A percentile compares a stretch with the other conserved stretches of the same genome.
Evolutionary conservation across 306 rosid genomes (phyloP).

Genomic region (Malus domestica): DNA sequence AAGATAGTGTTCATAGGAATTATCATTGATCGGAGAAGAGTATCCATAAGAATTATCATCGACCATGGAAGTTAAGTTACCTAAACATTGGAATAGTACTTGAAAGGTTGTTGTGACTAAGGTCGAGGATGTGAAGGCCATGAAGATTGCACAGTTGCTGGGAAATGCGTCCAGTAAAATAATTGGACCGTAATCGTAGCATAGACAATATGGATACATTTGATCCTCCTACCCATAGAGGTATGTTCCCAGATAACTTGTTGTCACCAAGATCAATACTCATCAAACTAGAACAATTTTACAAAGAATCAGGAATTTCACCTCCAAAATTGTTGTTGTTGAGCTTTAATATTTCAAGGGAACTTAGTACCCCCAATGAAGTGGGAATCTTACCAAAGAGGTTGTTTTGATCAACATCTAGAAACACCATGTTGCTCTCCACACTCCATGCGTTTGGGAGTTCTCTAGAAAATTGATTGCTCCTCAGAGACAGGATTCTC

Average conservation of each 20-base stretch:
- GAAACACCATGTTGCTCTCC: accelerated
- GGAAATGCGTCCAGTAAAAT: background rate
- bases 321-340: background rate
- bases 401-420: background rate
- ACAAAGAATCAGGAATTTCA: background rate
- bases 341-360: background rate
- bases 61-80: background rate
- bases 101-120: background rate
- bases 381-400: background rate
- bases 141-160: background rate
- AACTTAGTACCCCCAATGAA: background rate
- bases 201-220: background rate
- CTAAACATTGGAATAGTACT: background rate
- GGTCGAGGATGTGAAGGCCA: background rate
- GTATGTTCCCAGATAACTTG: background rate
- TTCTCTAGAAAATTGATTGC: background rate
- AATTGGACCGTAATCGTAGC: background rate
- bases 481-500: too few species aligned
- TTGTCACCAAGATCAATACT: background rate
- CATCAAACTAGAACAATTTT: background rate
- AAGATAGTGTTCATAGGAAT: too few species aligned
- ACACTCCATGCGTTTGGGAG: background rate
- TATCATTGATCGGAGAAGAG: too few species aligned
- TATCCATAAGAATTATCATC: background rate
- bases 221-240: background rate